Conservation (phyloP, 225 moss, liverwort and hornwort genomes). For the Ulota crispa region DNA sequence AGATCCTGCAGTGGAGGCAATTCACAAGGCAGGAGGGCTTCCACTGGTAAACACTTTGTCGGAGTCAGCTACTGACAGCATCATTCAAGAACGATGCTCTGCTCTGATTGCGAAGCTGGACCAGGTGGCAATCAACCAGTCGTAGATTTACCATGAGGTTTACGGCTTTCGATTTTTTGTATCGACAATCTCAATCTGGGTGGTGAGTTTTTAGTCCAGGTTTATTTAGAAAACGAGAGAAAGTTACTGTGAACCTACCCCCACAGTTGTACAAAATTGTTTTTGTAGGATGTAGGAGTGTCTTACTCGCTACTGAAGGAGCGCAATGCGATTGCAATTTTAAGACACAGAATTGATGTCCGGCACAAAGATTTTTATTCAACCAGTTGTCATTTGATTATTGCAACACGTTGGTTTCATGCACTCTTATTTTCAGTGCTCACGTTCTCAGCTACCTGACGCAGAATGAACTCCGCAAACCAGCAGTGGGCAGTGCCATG, state of each 20-base stretch:
- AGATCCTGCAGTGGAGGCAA: slow-evolving; percentile 85
- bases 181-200: slow-evolving; percentile 15
- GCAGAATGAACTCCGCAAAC: slow-evolving; percentile 36
- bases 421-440: slow-evolving; percentile 18
- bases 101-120: slow-evolving; percentile 64
- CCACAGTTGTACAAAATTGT: slow-evolving; percentile 18
- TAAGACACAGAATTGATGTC: not conserved
- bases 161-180: not conserved
- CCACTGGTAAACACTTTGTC: slow-evolving; percentile 48
- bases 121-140: slow-evolving; percentile 41
- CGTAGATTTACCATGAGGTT: slow-evolving; percentile 22
- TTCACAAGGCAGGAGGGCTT: slow-evolving; percentile 58
- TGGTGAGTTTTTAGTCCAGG: slow-evolving; percentile 12
- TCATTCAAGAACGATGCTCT: slow-evolving; percentile 56
- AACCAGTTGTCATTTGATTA: slow-evolving; percentile 10
- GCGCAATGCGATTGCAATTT: not conserved
- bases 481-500: slow-evolving; percentile 43
- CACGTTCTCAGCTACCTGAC: slow-evolving; percentile 22
- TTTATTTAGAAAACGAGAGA: slow-evolving; percentile 19
- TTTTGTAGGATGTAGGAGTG: slow-evolving; percentile 22
- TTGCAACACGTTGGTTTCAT: not conserved
- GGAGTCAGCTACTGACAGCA: slow-evolving; percentile 55
- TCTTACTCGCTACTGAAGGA: not conserved
- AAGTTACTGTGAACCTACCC: not conserved
- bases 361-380: not conserved